Evolutionary conservation across 2,329 filamentous ascomycete genomes (phyloP).

Genomic region (Penicillium janthinellum): DNA sequence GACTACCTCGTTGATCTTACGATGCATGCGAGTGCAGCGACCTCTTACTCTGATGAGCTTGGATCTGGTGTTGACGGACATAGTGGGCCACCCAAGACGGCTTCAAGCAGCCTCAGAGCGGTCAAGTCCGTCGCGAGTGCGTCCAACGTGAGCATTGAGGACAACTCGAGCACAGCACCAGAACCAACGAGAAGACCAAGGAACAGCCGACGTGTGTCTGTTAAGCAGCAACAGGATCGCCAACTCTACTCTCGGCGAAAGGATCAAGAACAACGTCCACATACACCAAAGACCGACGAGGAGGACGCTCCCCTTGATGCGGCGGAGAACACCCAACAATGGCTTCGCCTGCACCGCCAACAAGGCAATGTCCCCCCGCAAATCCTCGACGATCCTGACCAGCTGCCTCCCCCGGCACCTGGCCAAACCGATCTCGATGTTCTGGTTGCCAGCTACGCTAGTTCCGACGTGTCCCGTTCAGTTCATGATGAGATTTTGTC

Average conservation of each 20-base stretch:
- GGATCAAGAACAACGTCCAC: conserved; percentile 53
- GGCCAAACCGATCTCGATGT: conserved; percentile 77
- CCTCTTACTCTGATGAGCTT: conserved; percentile 57
- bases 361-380: conserved; percentile 59
- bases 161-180: conserved; percentile 64
- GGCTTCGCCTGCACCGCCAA: conserved; percentile 61
- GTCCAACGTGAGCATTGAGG: conserved; percentile 72
- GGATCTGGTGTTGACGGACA: conserved; percentile 55
- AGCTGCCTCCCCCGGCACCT: conserved; percentile 60
- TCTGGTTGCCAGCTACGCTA: conserved; percentile 73
- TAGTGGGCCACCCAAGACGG: conserved; percentile 66
- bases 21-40: conserved; percentile 79
- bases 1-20: conserved; percentile 97
- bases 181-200: conserved; percentile 66
- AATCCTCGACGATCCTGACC: conserved; percentile 68
- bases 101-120: conserved; percentile 82
- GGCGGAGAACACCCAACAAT: conserved; percentile 56
- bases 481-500: conserved; percentile 78
- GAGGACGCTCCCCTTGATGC: conserved; percentile 59
- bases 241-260: conserved; percentile 87
- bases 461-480: conserved; percentile 73
- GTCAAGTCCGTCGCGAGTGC: conserved; percentile 89
- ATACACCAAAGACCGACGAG: conserved; percentile 65
- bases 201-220: conserved; percentile 72
- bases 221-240: conserved; percentile 82